These are phyloP conservation scores for Candida golubevii DNA, from an alignment of 805 yeast species.

Conservation along the genomic window DNA sequence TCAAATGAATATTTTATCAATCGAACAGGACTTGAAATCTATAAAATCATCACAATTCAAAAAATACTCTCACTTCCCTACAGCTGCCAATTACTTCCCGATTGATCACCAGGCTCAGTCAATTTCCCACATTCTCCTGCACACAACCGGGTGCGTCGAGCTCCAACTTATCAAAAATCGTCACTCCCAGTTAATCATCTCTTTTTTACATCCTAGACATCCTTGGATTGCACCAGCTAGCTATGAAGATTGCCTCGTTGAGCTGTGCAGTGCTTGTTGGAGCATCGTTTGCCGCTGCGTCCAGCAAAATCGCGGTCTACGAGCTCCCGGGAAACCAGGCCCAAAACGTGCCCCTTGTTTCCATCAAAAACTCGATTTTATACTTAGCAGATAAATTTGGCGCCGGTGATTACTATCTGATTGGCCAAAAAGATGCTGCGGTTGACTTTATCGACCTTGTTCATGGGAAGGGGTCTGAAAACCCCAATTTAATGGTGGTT, in stretches of 20 bases:
- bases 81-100: too few relatives aligned
- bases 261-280: conserved; percentile 12
- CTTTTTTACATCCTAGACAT: too few relatives aligned
- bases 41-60: too few relatives aligned
- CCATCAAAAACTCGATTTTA: conserved; percentile 30
- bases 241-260: conserved; percentile 16
- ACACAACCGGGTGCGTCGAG: too few relatives aligned
- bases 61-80: too few relatives aligned
- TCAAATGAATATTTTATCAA: too few relatives aligned
- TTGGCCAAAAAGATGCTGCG: conserved; percentile 26
- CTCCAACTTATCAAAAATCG: too few relatives aligned
- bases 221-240: too few relatives aligned
- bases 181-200: too few relatives aligned
- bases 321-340: conserved; percentile 8
- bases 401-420: conserved; percentile 31
- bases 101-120: too few relatives aligned
- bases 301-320: conserved; percentile 16
- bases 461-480: conserved; percentile 11
- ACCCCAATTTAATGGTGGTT: conserved; percentile 33
- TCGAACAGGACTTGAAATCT: too few relatives aligned
- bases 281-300: conserved; percentile 12
- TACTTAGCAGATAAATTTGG: conserved; percentile 46
- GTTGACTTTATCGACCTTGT: conserved; percentile 24
- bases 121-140: too few relatives aligned
- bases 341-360: conserved; percentile 4